Evolutionary conservation across 495 filamentous ascomycete species (phyloP), one percentile per base, ranked within the genome.

Genomic region (Chaetomium fimeti): DNA sequence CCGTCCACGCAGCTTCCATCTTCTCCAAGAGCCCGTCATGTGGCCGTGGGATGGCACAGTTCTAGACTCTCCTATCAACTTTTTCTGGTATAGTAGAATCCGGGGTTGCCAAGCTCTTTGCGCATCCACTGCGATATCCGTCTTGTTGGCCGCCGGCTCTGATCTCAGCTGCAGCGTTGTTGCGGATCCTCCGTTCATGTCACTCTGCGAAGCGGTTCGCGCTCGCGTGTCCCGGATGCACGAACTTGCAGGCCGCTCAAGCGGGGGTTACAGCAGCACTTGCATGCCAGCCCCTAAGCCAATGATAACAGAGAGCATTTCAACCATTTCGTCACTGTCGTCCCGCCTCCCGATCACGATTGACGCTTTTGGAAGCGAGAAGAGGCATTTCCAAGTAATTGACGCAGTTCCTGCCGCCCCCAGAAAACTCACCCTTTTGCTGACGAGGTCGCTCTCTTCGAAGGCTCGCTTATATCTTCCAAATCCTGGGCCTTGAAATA

Each of bases 181-280:
- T 60, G 58, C 58, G 63, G 58, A 60, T 55, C 63, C 57, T 25
- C 51, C 32, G 63, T 60, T 64, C 49, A 29, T 20, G 27, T n/a
- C 61, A 52, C 59, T 29, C 38, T 45, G 47, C 28, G 51, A 18
- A 28, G 42, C 32, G 36, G 66, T 68, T 68, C 61, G 47, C 29
- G 45, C 54, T 64, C 62, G 63, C 66, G 48, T 62, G 66, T 59
- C 61, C 29, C 62, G 58, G 58, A 53, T 65, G 58, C 66, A 68
- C 56, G 36, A 20, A 40, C 53, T 32, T 68, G 66, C 66, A 68
- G 59, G 43, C 66, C 62, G 62, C 51, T 59, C 13, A 62, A 58
- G 49, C 32, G 32, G 62, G 66, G 62, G 62, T 51, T 43, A 32
- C 29, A 42, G 57, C 42, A 24, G 40, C 57, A 65, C 57, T 40